Conservation (phyloP, 805 yeast species). For the Cyberlindnera mrakii region DNA sequence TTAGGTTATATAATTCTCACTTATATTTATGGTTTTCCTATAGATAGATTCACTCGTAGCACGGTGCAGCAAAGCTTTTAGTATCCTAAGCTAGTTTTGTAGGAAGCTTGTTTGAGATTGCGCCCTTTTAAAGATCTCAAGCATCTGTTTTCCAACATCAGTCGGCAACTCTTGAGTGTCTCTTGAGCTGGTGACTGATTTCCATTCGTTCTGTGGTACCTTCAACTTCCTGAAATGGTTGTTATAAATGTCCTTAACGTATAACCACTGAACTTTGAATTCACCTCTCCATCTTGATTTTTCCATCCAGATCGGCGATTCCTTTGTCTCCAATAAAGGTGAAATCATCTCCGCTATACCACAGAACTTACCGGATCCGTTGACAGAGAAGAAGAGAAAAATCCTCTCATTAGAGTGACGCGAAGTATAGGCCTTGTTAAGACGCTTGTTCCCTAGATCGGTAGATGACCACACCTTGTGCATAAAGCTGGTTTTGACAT, state of each 20-base stretch:
- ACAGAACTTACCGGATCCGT: conserved; percentile 50
- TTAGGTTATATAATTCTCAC: background rate
- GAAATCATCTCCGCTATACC: conserved; percentile 52
- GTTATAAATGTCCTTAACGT: conserved; percentile 46
- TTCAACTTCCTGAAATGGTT: conserved; percentile 38
- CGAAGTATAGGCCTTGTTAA: conserved; percentile 35
- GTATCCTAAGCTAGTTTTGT: conserved; percentile 1
- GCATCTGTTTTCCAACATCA: conserved; percentile 40
- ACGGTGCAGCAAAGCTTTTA: background rate
- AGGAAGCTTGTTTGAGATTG: conserved; percentile 15
- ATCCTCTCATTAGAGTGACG: conserved; percentile 26
- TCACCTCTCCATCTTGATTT: conserved; percentile 43
- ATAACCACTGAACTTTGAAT: conserved; percentile 49
- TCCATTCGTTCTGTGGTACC: conserved; percentile 36
- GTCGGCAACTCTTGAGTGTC: conserved; percentile 56
- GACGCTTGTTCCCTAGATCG: conserved; percentile 46
- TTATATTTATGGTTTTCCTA: background rate
- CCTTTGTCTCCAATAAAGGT: conserved; percentile 24
- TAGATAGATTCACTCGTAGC: background rate
- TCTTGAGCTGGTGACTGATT: conserved; percentile 52
- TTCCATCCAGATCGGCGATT: conserved; percentile 38
- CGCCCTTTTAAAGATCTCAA: conserved; percentile 34
- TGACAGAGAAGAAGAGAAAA: conserved; percentile 51
- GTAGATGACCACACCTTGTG: conserved; percentile 58
- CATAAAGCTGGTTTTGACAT: conserved; percentile 42